phyloP scores from a whole-genome alignment of 1,139 yeast species.

The Magnusiomyces tetraspermus region DNA sequence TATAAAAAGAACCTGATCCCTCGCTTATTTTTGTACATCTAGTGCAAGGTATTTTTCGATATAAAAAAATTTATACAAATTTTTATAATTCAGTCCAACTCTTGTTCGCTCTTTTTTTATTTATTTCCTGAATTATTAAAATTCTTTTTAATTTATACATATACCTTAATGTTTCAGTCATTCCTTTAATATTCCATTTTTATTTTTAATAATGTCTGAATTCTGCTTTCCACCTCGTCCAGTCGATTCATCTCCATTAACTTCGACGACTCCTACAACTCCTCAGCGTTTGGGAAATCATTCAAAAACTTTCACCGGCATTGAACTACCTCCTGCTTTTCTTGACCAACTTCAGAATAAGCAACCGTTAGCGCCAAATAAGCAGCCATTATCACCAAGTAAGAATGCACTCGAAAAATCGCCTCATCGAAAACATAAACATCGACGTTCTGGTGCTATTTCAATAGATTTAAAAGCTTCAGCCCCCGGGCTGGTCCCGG shows the following conservation, averaged over 20 bases:
- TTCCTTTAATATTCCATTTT: too few species aligned
- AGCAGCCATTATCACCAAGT: too few species aligned
- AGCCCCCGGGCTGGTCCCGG: conserved; percentile 13
- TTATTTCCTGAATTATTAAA: too few species aligned
- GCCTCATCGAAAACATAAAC: conserved; percentile 22
- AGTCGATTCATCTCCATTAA: background rate
- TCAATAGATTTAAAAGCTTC: conserved; percentile 18
- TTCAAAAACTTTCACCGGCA: conserved; percentile 9
- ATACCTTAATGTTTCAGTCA: too few species aligned
- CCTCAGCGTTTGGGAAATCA: conserved; percentile 1
- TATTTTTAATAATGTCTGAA: conserved; percentile 4
- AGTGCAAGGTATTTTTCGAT: too few species aligned
- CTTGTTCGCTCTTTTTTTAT: too few species aligned
- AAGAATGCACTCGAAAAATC: too few species aligned
- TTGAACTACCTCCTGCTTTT: conserved; percentile 8
- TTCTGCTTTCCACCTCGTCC: conserved; percentile 13
- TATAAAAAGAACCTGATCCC: too few species aligned
- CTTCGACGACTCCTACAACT: background rate
- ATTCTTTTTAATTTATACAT: too few species aligned
- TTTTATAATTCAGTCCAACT: too few species aligned
- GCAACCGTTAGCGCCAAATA: background rate
- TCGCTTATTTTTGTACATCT: too few species aligned
- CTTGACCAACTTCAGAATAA: background rate
- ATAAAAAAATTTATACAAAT: too few species aligned
- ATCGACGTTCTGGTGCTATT: conserved; percentile 32